Evolutionary conservation across 345 rosid genomes (phyloP), one percentile per base, ranked within the genome.

Genomic region (Eucalyptus erythrocorys): DNA sequence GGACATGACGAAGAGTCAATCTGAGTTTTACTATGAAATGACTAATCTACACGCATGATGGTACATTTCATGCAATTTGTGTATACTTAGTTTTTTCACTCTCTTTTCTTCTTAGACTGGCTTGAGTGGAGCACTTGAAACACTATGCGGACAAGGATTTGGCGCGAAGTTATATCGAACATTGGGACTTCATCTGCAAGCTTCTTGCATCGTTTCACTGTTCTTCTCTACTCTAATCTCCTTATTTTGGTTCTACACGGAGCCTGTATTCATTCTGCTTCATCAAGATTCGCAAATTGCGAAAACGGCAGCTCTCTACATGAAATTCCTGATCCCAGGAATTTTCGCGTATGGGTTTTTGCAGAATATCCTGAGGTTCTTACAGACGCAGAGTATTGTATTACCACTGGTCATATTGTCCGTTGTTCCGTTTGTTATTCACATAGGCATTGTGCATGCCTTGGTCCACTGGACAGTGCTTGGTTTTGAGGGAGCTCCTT

Each of bases 81-180:
- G 26, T 76, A 10, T 76, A 21, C 27, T 76, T 76, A 10, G 27
- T 40, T 40, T 76, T 40, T 76, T 21, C 47, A 40, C 13, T 37
- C 82, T 71, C 81, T 21, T 37, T 11, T 71, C 13, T 1, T 37
- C 30, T 76, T 40, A 96, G 99, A 82, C 61, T 45, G 98, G 99
- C 17, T 89, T 94, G 88, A 96, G 98, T 92, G 98, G 98, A 87
- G 94, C 96, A 71, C 92, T 97, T 12, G 99, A 97, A 90, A 97
- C 99, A 34, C 93, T 97, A 1, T 97, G 99, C 90, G 99, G 99
- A 9, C 99, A 96, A 94, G 97, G 94, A 27, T 97, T 93, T 91
- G 99, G 99, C 12, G 97, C 99, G 48, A 90, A 92, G 87, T 27
- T 49, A 86, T 95, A 97, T 89, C 91, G 91, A 48, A 93, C 92